Conservation (phyloP, 2,329 filamentous ascomycete species). For the Ophiocordyceps robertsii region DNA sequence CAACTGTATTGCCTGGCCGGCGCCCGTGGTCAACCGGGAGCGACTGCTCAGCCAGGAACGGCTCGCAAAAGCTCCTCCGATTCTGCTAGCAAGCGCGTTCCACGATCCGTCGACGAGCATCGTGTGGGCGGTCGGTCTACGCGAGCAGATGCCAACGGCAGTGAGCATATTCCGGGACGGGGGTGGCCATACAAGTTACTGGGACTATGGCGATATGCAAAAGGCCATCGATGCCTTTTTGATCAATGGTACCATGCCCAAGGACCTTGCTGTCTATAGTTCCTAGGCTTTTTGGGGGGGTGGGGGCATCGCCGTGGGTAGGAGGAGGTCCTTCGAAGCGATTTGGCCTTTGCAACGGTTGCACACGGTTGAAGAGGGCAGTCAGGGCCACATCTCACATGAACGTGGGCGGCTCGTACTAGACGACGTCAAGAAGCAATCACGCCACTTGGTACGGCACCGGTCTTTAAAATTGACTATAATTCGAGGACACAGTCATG, state of each 20-base stretch:
- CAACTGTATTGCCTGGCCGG: not conserved
- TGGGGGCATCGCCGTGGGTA: too few species aligned
- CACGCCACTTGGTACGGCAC: too few species aligned
- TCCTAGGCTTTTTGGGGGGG: too few species aligned
- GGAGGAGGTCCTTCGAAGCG: too few species aligned
- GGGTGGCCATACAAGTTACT: not conserved
- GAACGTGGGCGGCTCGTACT: too few species aligned
- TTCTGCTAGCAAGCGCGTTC: not conserved
- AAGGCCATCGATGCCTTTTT: not conserved
- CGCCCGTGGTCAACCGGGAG: not conserved
- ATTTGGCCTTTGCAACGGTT: too few species aligned
- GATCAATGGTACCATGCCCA: not conserved
- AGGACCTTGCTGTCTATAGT: not conserved
- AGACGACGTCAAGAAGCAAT: too few species aligned
- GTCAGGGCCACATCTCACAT: too few species aligned
- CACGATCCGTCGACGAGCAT: slow-evolving; percentile 1
- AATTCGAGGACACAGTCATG: too few species aligned
- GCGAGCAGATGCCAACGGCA: slow-evolving; percentile 1
- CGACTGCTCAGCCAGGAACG: not conserved
- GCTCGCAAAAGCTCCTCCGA: not conserved
- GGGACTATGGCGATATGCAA: not conserved
- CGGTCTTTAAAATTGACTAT: too few species aligned
- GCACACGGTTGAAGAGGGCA: too few species aligned
- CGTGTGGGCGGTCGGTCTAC: not conserved
- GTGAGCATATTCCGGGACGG: not conserved